Conservation (phyloP, 108 stramenopile species). For the Schizochytrium sp. region DNA sequence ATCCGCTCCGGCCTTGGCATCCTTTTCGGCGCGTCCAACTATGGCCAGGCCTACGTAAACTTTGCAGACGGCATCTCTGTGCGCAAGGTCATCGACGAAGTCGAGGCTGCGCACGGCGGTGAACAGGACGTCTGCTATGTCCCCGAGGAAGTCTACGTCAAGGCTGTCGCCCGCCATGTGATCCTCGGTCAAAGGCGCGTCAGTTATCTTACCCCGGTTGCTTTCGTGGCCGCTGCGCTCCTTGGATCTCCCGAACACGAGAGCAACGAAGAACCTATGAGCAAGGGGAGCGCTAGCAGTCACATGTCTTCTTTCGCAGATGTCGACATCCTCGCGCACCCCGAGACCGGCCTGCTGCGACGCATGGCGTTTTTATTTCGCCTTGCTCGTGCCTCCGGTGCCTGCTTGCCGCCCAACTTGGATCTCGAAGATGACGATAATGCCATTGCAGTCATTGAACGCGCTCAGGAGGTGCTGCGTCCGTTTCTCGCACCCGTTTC, state of each 20-base stretch:
- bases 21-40: background rate
- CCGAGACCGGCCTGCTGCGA: too few species aligned
- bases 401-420: too few species aligned
- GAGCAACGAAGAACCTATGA: too few species aligned
- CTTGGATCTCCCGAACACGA: background rate
- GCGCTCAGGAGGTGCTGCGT: too few species aligned
- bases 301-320: too few species aligned
- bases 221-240: background rate
- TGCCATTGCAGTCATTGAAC: too few species aligned
- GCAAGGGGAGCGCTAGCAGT: too few species aligned
- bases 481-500: background rate
- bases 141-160: background rate
- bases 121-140: background rate
- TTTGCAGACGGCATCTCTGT: background rate
- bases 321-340: background rate
- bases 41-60: background rate
- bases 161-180: background rate
- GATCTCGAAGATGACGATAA: background rate
- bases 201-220: background rate
- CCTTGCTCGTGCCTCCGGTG: too few species aligned
- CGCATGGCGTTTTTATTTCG: too few species aligned
- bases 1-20: background rate
- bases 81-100: background rate
- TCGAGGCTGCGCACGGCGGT: background rate
- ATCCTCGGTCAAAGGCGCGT: background rate